Evolutionary conservation across 1,139 yeast genomes (phyloP).

Genomic region (Starmera stellimalicola): DNA sequence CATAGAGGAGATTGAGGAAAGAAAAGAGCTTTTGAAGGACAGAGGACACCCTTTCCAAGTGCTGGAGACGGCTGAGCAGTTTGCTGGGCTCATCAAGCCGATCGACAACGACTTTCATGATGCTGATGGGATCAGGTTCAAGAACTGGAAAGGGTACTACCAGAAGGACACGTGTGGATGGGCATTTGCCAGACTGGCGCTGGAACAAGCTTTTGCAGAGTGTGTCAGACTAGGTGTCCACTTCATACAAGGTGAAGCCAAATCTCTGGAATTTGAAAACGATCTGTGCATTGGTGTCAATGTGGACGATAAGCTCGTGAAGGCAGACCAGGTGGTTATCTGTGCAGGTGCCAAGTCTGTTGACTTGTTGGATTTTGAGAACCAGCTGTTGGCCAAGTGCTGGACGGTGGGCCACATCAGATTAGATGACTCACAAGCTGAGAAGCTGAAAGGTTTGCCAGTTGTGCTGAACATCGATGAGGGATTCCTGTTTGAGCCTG

Average conservation of each 20-base stretch:
- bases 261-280: constrained; percentile 2
- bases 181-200: constrained; percentile 22
- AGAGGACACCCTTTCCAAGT: not conserved
- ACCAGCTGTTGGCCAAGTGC: constrained; percentile 27
- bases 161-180: constrained; percentile 21
- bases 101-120: not conserved
- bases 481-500: constrained; percentile 35
- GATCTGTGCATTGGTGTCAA: not conserved
- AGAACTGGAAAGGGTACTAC: constrained; percentile 5
- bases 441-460: constrained; percentile 24
- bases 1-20: not conserved
- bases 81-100: not conserved
- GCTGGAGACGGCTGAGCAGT: not conserved
- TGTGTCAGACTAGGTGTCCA: constrained; percentile 23
- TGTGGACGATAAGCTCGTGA: constrained; percentile 12
- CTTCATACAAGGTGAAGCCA: constrained; percentile 22
- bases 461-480: constrained; percentile 27
- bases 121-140: not conserved
- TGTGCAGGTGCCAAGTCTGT: constrained; percentile 28
- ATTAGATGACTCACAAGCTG: constrained; percentile 25
- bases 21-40: not conserved
- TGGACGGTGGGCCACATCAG: constrained; percentile 31
- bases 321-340: constrained; percentile 22
- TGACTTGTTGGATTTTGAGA: constrained; percentile 23
- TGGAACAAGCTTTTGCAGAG: constrained; percentile 19